A percentile compares a stretch with the other conserved stretches of the same genome.
phyloP scores from a whole-genome alignment of 1,284 basidiomycete species.

The Irpex lacteus region DNA sequence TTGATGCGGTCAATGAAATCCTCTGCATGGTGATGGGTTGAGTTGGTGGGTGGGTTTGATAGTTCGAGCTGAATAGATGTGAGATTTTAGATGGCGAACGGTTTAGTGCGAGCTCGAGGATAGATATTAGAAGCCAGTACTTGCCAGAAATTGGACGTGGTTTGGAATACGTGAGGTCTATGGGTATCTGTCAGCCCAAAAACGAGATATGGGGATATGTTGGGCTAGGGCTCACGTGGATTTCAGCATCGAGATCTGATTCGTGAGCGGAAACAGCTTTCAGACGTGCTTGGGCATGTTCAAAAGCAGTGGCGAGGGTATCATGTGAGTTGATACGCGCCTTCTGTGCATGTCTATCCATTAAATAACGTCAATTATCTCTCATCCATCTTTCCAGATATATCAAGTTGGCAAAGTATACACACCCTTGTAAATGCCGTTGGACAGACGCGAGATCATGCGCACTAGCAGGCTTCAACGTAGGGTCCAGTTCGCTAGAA shows the following conservation, averaged over 20 bases:
- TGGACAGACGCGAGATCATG: conserved; percentile 55
- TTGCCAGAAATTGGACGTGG: conserved; percentile 69
- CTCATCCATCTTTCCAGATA: conserved; percentile 1
- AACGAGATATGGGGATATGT: not conserved
- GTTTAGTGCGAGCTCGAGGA: too few relatives aligned
- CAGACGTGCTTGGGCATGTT: conserved; percentile 46
- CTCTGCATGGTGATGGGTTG: conserved; percentile 50
- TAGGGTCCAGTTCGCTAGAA: conserved; percentile 45
- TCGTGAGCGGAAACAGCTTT: conserved; percentile 45
- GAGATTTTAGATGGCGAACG: not conserved
- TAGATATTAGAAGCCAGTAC: conserved; percentile 14
- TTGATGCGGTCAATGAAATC: conserved; percentile 43
- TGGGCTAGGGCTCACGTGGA: conserved; percentile 43
- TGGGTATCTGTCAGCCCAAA: not conserved
- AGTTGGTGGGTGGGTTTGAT: conserved; percentile 45
- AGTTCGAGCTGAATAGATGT: conserved; percentile 45
- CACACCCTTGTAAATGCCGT: conserved; percentile 56
- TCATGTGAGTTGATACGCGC: conserved; percentile 67
- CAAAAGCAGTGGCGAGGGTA: conserved; percentile 54
- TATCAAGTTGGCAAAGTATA: conserved; percentile 1
- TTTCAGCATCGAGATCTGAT: conserved; percentile 61
- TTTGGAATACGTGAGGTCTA: conserved; percentile 60
- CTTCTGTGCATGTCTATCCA: conserved; percentile 55
- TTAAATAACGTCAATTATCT: too few relatives aligned
- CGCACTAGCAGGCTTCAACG: conserved; percentile 51